Evolutionary conservation across 306 rosid species (phyloP).

Genomic region (Hylodesmum podocarpum): DNA sequence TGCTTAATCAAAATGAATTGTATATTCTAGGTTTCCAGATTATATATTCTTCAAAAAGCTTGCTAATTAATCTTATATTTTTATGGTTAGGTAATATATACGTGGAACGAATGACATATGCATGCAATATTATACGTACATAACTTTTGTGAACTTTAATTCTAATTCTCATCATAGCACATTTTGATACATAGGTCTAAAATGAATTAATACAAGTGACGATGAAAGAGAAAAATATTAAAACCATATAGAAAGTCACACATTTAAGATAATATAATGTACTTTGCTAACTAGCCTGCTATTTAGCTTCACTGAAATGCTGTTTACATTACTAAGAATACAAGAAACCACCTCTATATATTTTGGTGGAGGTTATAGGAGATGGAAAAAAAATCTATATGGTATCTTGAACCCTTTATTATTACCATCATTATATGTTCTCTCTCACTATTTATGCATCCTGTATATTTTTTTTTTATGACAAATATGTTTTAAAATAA

Average conservation of each 20-base stretch:
- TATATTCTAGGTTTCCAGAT: neutral
- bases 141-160: neutral
- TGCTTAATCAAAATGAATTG: neutral
- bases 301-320: neutral
- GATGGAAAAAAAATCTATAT: neutral
- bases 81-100: neutral
- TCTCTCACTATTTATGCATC: neutral
- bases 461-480: neutral
- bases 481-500: neutral
- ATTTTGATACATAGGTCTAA: neutral
- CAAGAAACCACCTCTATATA: neutral
- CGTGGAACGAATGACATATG: neutral
- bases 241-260: neutral
- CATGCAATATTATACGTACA: neutral
- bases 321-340: neutral
- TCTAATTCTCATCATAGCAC: neutral
- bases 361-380: neutral
- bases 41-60: neutral
- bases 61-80: too few species aligned
- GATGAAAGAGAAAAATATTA: neutral
- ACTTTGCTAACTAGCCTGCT: neutral
- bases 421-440: neutral
- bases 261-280: neutral
- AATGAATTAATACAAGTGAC: neutral
- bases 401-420: neutral